Evolutionary conservation across 805 yeast genomes (phyloP).

Genomic region (Saccharomycopsis fibuligera): DNA sequence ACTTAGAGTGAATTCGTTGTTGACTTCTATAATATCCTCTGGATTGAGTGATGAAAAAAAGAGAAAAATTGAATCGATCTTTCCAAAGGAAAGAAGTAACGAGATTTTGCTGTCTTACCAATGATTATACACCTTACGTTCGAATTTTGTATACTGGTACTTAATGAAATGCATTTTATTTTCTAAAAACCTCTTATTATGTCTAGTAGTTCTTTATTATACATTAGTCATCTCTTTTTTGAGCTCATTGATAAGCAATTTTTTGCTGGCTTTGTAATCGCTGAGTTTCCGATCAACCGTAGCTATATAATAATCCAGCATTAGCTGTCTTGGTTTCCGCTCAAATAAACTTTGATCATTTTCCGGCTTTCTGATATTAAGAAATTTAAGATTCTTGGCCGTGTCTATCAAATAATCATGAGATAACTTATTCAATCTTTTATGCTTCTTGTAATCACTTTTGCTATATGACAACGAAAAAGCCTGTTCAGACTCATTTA

Average conservation of each 20-base stretch:
- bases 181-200: background rate
- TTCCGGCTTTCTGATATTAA: background rate
- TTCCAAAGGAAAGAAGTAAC: background rate
- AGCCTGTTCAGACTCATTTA: too few relatives aligned
- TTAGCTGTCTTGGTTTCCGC: conserved; percentile 6
- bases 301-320: conserved; percentile 2
- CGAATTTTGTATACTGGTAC: too few relatives aligned
- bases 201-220: background rate
- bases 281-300: background rate
- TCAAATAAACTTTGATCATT: background rate
- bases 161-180: too few relatives aligned
- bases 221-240: background rate
- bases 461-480: too few relatives aligned
- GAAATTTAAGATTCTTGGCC: background rate
- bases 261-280: background rate
- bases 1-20: conserved; percentile 48
- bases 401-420: background rate
- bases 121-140: too few relatives aligned
- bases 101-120: conserved; percentile 3
- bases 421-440: background rate
- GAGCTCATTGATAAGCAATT: background rate
- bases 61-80: conserved; percentile 30
- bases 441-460: background rate
- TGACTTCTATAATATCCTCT: conserved; percentile 55
- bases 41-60: conserved; percentile 38